These are phyloP conservation scores for Austroboletus niveus DNA, from an alignment of 1,284 basidiomycete species.

Conservation along the genomic window DNA sequence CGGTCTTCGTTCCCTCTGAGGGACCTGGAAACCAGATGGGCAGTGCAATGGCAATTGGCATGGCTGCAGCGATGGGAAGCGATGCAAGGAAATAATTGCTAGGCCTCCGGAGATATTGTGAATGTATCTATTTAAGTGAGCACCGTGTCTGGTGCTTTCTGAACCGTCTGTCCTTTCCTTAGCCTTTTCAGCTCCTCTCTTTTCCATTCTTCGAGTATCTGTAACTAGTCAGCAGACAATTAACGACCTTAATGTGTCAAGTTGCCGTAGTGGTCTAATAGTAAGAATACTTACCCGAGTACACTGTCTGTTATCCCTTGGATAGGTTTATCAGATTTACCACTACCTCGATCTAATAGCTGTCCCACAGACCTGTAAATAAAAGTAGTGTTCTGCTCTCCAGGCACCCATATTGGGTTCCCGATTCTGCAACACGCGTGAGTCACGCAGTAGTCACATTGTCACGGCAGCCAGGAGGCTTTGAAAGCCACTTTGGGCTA, in stretches of 20 bases:
- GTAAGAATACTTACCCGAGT: no score
- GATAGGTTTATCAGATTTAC: no score
- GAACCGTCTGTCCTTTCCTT: neutral
- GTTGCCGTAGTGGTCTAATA: no score
- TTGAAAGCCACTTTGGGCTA: conserved; percentile 29
- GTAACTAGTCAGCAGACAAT: no score
- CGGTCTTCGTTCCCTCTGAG: conserved; percentile 70
- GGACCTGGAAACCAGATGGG: conserved; percentile 56
- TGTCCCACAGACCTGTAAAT: neutral
- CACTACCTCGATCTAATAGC: no score
- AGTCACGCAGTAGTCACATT: conserved; percentile 31
- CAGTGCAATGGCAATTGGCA: conserved; percentile 57
- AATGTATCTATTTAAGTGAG: neutral
- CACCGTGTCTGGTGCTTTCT: neutral
- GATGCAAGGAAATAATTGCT: conserved; percentile 25
- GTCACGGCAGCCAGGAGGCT: conserved; percentile 36
- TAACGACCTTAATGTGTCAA: no score
- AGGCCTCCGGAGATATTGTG: neutral
- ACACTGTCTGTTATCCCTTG: no score
- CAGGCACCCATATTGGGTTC: neutral
- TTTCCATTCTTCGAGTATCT: no score
- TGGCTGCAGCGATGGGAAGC: conserved; percentile 64
- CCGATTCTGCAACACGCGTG: conserved; percentile 4
- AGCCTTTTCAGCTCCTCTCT: neutral
- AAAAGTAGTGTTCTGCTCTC: conserved; percentile 6